These are phyloP conservation scores for Mucor indicus DNA, from an alignment of 371 early-diverging fungal species.

Conservation along the genomic window DNA sequence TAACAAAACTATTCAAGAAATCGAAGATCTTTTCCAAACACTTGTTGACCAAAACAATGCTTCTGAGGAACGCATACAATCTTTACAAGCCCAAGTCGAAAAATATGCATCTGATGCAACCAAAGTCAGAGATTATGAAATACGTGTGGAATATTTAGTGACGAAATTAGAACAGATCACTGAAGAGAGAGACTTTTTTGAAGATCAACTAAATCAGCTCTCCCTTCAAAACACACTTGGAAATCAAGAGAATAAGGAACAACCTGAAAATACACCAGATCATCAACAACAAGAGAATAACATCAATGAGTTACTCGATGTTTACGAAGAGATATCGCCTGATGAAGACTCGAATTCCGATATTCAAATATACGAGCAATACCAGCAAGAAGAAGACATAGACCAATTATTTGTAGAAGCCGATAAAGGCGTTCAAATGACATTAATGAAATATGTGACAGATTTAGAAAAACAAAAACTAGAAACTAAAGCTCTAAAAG, in stretches of 20 bases:
- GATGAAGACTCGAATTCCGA: too few relatives aligned
- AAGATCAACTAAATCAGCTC: constrained; percentile 23
- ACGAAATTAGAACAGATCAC: constrained; percentile 40
- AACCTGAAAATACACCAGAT: background rate
- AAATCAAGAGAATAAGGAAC: background rate
- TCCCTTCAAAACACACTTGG: constrained; percentile 1
- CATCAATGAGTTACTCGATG: constrained; percentile 30
- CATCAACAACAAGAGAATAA: constrained; percentile 11
- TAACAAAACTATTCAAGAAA: constrained; percentile 20
- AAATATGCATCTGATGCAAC: constrained; percentile 30
- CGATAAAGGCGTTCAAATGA: constrained; percentile 34
- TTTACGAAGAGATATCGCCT: constrained; percentile 31
- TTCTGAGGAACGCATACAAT: constrained; percentile 20
- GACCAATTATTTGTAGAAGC: too few relatives aligned
- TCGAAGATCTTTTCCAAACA: constrained; percentile 21
- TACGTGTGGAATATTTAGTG: constrained; percentile 40
- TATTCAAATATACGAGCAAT: constrained; percentile 6
- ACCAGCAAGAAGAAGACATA: too few relatives aligned
- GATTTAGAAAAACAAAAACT: constrained; percentile 31
- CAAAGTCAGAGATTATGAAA: constrained; percentile 43
- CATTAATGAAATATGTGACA: constrained; percentile 30
- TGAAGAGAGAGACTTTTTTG: constrained; percentile 36
- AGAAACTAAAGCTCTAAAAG: constrained; percentile 19
- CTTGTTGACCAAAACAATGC: constrained; percentile 19
- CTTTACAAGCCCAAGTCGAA: constrained; percentile 28